Evolutionary conservation across 345 rosid species (phyloP), one percentile per base, ranked within the genome.

Genomic region (Raphanus sativus): DNA sequence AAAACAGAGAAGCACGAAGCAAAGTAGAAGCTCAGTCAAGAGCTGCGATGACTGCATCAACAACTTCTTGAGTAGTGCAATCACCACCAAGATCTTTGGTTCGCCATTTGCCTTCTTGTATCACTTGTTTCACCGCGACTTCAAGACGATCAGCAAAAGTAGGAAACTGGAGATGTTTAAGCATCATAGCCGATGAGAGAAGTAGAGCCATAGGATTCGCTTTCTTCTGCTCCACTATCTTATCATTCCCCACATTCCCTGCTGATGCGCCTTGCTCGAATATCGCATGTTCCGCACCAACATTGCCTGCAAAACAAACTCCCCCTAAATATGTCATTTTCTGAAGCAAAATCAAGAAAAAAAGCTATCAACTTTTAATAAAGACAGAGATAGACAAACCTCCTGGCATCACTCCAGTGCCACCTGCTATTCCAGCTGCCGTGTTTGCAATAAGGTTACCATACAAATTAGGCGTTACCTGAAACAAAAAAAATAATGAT

Each of bases 321-420:
- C 26, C 55, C 29, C 61, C 24, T 1, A 48, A 2, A 7, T 15
- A 28, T 40, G 10, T 50, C 65, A 64, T 8, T 11, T 28, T 68
- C n/a, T 2, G 1, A 0, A 21, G 12, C 2, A 59, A 38, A 40
- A 2, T 8, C 6, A 42, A 34, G 2, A 42, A 48, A 48, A 42
- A 45, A 45, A 45, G 12, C 52, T 30, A 54, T 0, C 0, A 60
- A 38, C 50, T 62, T 45, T 62, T 1, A 34, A 48, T 32, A 21
- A 26, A 17, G 15, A 17, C n/a, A 15, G 5, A 1, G 30, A 65
- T 71, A 40, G 4, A 50, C 67, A 56, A 62, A 93, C 98, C 98
- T 94, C 98, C 97, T 4, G 98, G 98, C 98, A 94, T 94, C 75
- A 91, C 93, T 78, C 98, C 97, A 10, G 98, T 91, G 24, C 98